Conservation (phyloP, 768 basidiomycete species). For the Trametopsis cervina region DNA sequence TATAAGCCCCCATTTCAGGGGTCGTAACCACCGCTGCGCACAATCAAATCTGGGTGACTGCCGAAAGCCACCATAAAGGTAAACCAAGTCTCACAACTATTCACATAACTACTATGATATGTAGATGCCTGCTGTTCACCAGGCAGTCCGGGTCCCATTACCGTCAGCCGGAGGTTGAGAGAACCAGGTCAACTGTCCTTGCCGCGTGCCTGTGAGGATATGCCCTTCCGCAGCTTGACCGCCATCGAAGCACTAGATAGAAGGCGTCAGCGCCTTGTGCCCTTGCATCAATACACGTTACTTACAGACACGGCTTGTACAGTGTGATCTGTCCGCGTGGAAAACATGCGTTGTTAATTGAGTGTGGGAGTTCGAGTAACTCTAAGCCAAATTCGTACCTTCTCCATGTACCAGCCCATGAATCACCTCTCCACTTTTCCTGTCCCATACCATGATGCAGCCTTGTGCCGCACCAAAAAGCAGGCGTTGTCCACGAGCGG, state of each 20-base stretch:
- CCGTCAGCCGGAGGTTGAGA: conserved; percentile 9
- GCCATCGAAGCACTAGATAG: conserved; percentile 40
- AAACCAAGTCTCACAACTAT: too few relatives aligned
- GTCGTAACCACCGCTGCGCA: neutral
- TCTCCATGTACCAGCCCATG: conserved; percentile 58
- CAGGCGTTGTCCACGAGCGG: conserved; percentile 43
- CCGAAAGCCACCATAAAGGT: too few relatives aligned
- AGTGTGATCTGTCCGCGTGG: conserved; percentile 23
- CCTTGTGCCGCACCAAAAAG: conserved; percentile 50
- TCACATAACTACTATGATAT: too few relatives aligned
- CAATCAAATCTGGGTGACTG: too few relatives aligned
- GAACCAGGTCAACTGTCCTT: conserved; percentile 50
- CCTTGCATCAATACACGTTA: too few relatives aligned
- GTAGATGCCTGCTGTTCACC: neutral
- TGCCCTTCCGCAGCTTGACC: conserved; percentile 27
- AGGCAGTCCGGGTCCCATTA: neutral
- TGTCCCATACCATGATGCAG: conserved; percentile 59
- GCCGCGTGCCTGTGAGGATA: conserved; percentile 51
- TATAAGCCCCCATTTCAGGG: too few relatives aligned
- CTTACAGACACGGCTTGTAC: conserved; percentile 31
- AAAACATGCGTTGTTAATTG: neutral
- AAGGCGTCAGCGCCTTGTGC: neutral
- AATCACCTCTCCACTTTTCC: conserved; percentile 41
- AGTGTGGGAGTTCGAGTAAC: neutral
- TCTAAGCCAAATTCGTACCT: conserved; percentile 31